Conservation (phyloP, 495 filamentous ascomycete genomes). For the Penicillium pancosmium region DNA sequence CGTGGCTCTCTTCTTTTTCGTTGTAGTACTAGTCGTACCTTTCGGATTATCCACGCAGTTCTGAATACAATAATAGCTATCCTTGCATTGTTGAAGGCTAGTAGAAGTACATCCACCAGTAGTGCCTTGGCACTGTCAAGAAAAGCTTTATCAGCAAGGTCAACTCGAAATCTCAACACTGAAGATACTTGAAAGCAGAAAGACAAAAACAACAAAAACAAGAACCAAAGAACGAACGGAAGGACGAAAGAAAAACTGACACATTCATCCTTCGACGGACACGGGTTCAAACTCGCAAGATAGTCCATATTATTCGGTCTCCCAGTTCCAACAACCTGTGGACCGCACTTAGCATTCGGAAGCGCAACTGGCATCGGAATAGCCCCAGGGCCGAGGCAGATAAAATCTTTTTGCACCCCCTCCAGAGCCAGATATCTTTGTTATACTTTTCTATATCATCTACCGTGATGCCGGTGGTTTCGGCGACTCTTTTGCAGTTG, state of each 20-base stretch:
- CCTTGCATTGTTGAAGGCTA: neutral
- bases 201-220: too few species aligned
- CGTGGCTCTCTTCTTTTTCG: neutral
- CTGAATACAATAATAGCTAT: neutral
- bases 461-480: neutral
- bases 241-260: neutral
- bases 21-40: neutral
- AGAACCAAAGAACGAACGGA: neutral
- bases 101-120: neutral
- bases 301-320: neutral
- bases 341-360: conserved; percentile 4
- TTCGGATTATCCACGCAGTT: neutral
- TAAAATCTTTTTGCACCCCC: neutral
- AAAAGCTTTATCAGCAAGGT: too few species aligned
- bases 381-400: neutral
- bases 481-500: conserved; percentile 7
- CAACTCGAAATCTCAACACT: too few species aligned
- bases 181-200: too few species aligned
- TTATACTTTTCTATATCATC: conserved; percentile 12
- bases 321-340: conserved; percentile 5
- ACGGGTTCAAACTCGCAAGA: conserved; percentile 10
- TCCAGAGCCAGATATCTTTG: conserved; percentile 5
- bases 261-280: conserved; percentile 3
- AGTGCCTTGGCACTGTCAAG: neutral
- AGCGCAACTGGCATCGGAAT: conserved; percentile 11